Conservation (phyloP, 352 stramenopile genomes). For the Pythium phragmiticola region DNA sequence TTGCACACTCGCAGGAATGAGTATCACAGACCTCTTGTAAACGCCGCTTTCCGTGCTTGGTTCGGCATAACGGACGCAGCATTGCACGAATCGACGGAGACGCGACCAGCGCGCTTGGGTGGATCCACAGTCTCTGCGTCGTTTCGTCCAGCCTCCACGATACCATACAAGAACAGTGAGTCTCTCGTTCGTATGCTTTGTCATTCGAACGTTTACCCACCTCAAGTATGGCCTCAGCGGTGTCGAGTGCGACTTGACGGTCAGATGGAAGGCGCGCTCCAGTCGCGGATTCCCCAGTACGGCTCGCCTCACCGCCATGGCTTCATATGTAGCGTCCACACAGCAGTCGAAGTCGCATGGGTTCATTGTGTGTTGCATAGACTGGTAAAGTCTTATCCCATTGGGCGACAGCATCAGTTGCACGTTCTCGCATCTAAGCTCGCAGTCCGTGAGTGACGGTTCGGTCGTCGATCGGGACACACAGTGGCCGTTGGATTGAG, state of each 20-base stretch:
- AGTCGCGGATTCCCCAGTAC: conserved; percentile 7
- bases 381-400: background rate
- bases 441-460: background rate
- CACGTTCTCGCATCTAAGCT: conserved; percentile 6
- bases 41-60: background rate
- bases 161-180: too few species aligned
- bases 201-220: background rate
- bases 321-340: conserved; percentile 1
- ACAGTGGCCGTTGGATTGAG: too few species aligned
- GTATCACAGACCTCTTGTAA: background rate
- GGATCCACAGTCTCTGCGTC: background rate
- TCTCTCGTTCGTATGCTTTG: too few species aligned
- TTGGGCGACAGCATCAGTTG: background rate
- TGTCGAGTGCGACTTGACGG: background rate
- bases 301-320: background rate
- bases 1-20: background rate
- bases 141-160: background rate
- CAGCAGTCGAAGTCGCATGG: background rate
- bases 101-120: background rate
- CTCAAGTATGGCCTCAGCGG: conserved; percentile 17
- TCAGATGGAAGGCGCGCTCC: conserved; percentile 13
- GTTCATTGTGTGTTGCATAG: background rate
- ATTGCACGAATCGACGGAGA: background rate
- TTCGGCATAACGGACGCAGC: conserved; percentile 1
- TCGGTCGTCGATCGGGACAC: background rate